phyloP scores from a whole-genome alignment of 1,284 basidiomycete genomes.

The Amylostereum areolatum region DNA sequence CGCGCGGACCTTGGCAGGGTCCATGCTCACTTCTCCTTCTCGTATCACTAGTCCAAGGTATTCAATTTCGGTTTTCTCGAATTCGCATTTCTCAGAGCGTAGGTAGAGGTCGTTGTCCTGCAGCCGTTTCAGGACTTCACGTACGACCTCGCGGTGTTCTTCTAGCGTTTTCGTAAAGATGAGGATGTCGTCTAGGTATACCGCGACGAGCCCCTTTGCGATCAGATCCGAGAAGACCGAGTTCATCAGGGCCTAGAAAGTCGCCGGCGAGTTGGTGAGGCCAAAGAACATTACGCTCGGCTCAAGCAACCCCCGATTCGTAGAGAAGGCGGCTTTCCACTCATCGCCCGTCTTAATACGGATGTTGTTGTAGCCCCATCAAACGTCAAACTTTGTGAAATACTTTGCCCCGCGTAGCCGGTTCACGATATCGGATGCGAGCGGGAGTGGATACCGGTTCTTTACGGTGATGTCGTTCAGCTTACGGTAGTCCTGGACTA shows the following conservation, averaged over 20 bases:
- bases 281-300: slow-evolving; percentile 1
- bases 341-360: slow-evolving; percentile 5
- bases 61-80: slow-evolving; percentile 21
- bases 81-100: slow-evolving; percentile 34
- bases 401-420: background rate
- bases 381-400: slow-evolving; percentile 5
- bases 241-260: background rate
- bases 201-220: background rate
- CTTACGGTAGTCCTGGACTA: slow-evolving; percentile 37
- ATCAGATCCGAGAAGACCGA: background rate
- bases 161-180: background rate
- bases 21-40: slow-evolving; percentile 24
- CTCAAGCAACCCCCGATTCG: slow-evolving; percentile 4
- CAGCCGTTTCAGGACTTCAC: slow-evolving; percentile 26
- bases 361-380: slow-evolving; percentile 9
- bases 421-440: slow-evolving; percentile 4
- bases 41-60: slow-evolving; percentile 33
- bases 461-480: slow-evolving; percentile 26
- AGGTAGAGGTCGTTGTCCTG: slow-evolving; percentile 21
- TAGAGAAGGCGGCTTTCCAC: slow-evolving; percentile 9
- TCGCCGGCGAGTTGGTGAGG: background rate
- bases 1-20: slow-evolving; percentile 25
- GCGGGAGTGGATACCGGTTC: slow-evolving; percentile 6
- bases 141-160: background rate
- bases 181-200: slow-evolving; percentile 1